A percentile compares a stretch with the other conserved stretches of the same genome.
Evolutionary conservation across 208 protist species (phyloP).

Genomic region (Acanthamoeba comandoni): DNA sequence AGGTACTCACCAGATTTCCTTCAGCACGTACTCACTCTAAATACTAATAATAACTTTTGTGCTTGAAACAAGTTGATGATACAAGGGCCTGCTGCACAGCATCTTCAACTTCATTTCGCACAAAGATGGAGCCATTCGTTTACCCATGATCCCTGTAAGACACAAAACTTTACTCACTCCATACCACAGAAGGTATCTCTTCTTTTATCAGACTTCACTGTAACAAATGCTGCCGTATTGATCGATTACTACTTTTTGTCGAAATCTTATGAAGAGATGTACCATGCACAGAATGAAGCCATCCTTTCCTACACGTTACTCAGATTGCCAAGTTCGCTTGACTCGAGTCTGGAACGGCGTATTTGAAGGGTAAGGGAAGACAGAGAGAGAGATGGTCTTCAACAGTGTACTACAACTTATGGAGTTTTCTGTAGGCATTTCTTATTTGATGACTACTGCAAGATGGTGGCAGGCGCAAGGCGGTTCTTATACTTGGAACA

Average conservation of each 20-base stretch:
- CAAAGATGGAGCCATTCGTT: conserved; percentile 84
- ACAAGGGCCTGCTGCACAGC: conserved; percentile 64
- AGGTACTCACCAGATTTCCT: conserved; percentile 22
- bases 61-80: conserved; percentile 79
- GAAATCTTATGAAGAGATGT: conserved; percentile 6
- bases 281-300: conserved; percentile 32
- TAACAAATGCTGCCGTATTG: neutral
- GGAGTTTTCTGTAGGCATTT: conserved; percentile 52
- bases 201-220: too few relatives aligned
- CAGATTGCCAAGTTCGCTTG: conserved; percentile 9
- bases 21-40: neutral
- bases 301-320: conserved; percentile 16
- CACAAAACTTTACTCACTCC: conserved; percentile 24
- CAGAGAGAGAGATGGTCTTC: too few relatives aligned
- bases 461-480: conserved; percentile 83
- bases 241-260: neutral
- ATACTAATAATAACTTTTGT: neutral
- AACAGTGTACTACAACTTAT: too few relatives aligned
- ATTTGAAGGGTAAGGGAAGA: conserved; percentile 71
- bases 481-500: conserved; percentile 84
- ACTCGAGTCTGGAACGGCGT: conserved; percentile 83
- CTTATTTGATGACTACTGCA: conserved; percentile 83
- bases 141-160: conserved; percentile 73
- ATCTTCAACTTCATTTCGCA: conserved; percentile 81
- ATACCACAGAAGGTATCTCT: conserved; percentile 24